Evolutionary conservation across 2,329 filamentous ascomycete species (phyloP), one percentile per base, ranked within the genome.

Genomic region (Alternaria arbusti): DNA sequence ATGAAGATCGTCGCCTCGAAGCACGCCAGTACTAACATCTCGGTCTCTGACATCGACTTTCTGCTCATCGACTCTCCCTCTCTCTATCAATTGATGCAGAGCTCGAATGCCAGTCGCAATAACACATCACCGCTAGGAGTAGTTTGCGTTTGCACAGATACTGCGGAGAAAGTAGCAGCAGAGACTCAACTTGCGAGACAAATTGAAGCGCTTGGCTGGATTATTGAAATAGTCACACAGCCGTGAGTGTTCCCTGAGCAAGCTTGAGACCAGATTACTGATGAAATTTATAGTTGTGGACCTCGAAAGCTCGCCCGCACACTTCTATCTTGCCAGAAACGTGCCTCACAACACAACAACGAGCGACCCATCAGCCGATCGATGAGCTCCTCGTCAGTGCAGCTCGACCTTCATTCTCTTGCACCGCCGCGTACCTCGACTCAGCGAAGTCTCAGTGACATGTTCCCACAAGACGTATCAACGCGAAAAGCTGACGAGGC

Each of bases 81-180:
- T 13, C 66, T 77, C 22, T 63, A 71, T 22, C 56, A 63, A 22
- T 58, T 76, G 23, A 63, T 75, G 15, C 56, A 67, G 30, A 64
- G 64, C 20, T 57, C 68, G 1, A 66, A 54, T n/a, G 62, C 62
- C 4, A 64, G 57, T 46, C 68, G 70, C 17, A 43, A 63, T 20
- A 60, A 69, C 12, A 65, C 65, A 43, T 56, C 65, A 2, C 69
- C 71, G 4, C 57, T 75, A 1, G 67, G 68, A 9, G 71, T 76
- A 13, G 64, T 77, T 12, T 77, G 74, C 28, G 61, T 76, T 22
- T 76, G 74, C 28, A 74, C 69, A 49, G 74, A 77, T 49, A 69
- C 68, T 6, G 64, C 69, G 1, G 74, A 77, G 58, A 77, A 74
- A 54, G 68, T 64, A 6, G 64, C 61, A 4, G 60, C 74, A 11